phyloP scores from a whole-genome alignment of 225 moss, liverwort and hornwort genomes.

The Neckera pumila region DNA sequence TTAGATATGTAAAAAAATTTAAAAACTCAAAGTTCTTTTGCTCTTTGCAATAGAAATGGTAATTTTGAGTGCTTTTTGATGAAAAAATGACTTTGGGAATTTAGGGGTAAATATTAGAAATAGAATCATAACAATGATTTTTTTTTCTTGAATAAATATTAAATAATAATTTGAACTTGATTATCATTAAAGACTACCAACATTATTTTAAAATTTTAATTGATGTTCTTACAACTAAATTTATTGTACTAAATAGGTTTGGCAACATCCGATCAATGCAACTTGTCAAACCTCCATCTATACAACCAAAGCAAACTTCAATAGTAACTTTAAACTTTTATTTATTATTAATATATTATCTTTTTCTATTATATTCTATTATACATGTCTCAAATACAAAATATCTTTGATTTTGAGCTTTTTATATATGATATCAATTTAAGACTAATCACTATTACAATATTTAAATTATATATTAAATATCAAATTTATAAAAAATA shows the following conservation, averaged over 20 bases:
- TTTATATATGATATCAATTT: background rate
- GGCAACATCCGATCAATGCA: constrained; percentile 74
- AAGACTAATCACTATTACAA: background rate
- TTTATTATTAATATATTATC: too few species aligned
- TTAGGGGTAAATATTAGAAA: too few species aligned
- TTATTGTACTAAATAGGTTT: constrained; percentile 24
- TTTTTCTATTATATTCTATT: too few species aligned
- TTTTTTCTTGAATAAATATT: background rate
- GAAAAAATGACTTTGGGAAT: too few species aligned
- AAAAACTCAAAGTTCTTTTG: too few species aligned
- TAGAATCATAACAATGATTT: too few species aligned
- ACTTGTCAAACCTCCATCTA: constrained; percentile 20
- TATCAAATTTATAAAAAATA: accelerated
- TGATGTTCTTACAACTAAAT: background rate
- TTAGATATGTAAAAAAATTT: background rate
- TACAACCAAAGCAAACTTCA: background rate
- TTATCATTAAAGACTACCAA: too few species aligned
- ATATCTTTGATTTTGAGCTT: background rate
- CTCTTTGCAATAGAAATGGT: background rate
- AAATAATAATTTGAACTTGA: too few species aligned
- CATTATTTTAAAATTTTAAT: too few species aligned
- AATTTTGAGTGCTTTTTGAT: background rate
- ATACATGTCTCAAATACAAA: background rate
- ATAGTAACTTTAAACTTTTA: background rate
- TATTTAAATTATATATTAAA: background rate